Evolutionary conservation across 306 rosid species (phyloP).

Genomic region (Adenanthera pavonina): DNA sequence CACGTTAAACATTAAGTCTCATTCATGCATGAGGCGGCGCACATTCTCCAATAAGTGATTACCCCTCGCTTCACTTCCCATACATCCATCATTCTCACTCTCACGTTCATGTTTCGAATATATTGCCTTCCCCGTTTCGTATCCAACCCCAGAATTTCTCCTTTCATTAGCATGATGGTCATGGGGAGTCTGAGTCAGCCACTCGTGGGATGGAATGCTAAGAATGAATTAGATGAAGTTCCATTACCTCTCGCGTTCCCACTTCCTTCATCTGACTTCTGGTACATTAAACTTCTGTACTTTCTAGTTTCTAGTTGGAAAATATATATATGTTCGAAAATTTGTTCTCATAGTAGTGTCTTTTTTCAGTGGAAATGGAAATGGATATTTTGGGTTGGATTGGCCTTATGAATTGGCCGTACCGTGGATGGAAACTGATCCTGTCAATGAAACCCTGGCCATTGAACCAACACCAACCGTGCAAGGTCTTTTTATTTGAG

Average conservation of each 20-base stretch:
- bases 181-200: constrained; percentile 37
- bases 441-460: constrained; percentile 36
- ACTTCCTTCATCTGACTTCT: constrained; percentile 40
- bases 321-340: background rate
- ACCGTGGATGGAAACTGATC: constrained; percentile 48
- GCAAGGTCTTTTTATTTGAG: constrained; percentile 41
- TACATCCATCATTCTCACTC: constrained; percentile 35
- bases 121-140: constrained; percentile 26
- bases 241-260: constrained; percentile 40
- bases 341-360: background rate
- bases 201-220: constrained; percentile 32
- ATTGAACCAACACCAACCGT: constrained; percentile 42
- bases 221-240: constrained; percentile 38
- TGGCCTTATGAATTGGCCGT: constrained; percentile 40
- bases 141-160: constrained; percentile 1
- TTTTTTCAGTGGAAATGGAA: constrained; percentile 33
- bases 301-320: background rate
- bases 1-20: constrained; percentile 47
- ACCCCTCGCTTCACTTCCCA: constrained; percentile 32
- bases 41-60: constrained; percentile 51
- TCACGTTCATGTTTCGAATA: constrained; percentile 11
- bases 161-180: constrained; percentile 21
- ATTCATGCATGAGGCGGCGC: constrained; percentile 66
- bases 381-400: constrained; percentile 37
- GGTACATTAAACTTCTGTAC: constrained; percentile 37